These are phyloP conservation scores for Aphanoascus verrucosus DNA, from an alignment of 2,329 filamentous ascomycete genomes.

Conservation along the genomic window DNA sequence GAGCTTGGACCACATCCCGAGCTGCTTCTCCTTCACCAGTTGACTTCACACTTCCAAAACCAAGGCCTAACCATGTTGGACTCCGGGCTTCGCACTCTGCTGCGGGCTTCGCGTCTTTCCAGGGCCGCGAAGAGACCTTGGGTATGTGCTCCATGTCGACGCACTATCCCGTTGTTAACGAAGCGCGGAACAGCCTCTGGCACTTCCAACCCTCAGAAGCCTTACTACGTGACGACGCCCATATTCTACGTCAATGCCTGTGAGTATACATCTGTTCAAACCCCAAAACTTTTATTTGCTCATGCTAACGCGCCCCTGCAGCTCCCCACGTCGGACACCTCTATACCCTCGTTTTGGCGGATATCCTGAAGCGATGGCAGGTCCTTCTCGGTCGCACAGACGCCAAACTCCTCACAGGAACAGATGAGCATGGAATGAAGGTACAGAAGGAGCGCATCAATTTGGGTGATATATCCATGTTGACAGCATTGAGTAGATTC, in stretches of 20 bases:
- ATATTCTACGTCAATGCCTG: slow-evolving; percentile 99
- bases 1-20: slow-evolving; percentile 8
- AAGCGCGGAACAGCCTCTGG: slow-evolving; percentile 24
- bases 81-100: slow-evolving; percentile 23
- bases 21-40: background rate
- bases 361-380: slow-evolving; percentile 89
- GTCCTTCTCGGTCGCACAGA: slow-evolving; percentile 54
- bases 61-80: slow-evolving; percentile 22
- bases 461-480: background rate
- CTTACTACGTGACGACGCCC: slow-evolving; percentile 89
- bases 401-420: slow-evolving; percentile 76
- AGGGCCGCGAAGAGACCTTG: slow-evolving; percentile 19
- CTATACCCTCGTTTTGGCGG: slow-evolving; percentile 82
- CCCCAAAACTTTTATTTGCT: background rate
- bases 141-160: slow-evolving; percentile 25
- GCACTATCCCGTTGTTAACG: slow-evolving; percentile 16
- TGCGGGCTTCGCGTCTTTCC: slow-evolving; percentile 23
- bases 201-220: slow-evolving; percentile 47
- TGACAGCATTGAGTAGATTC: slow-evolving; percentile 45
- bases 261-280: slow-evolving; percentile 31
- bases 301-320: slow-evolving; percentile 27
- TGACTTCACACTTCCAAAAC: background rate
- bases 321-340: slow-evolving; percentile 91
- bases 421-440: slow-evolving; percentile 96
- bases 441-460: slow-evolving; percentile 24